phyloP scores from a whole-genome alignment of 371 early-diverging fungal genomes.

The Apophysomyces sp. region DNA sequence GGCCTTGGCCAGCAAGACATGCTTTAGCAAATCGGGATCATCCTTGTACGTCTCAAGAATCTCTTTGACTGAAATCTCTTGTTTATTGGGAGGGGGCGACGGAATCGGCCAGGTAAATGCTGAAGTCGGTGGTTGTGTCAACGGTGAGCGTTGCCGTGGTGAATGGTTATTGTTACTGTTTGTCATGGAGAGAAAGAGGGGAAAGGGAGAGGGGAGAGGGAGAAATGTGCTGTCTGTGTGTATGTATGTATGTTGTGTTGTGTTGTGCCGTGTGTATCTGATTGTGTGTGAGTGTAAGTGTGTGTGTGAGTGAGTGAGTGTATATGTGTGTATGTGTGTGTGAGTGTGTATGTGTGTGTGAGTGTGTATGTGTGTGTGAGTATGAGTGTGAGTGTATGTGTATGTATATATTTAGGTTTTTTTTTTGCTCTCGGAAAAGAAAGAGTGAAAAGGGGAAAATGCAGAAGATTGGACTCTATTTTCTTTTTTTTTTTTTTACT shows the following conservation, averaged over 20 bases:
- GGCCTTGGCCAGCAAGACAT: conserved; percentile 32
- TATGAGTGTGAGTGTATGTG: not conserved
- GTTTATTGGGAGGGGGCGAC: conserved; percentile 7
- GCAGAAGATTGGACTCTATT: not conserved
- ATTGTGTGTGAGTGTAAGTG: not conserved
- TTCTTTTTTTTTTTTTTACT: not conserved
- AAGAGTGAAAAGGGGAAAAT: not conserved
- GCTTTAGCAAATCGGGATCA: conserved; percentile 32
- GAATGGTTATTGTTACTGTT: conserved; percentile 3
- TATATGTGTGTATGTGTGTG: not conserved
- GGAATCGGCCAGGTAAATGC: conserved; percentile 19
- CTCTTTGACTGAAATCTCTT: conserved; percentile 29
- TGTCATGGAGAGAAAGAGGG: conserved; percentile 5
- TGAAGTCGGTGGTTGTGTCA: conserved; percentile 7
- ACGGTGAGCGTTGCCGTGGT: not conserved
- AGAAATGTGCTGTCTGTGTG: not conserved
- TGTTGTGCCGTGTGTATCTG: not conserved
- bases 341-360: not conserved
- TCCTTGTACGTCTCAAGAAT: conserved; percentile 32
- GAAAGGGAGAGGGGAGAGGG: not conserved
- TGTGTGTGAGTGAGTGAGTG: not conserved
- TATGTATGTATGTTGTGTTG: not conserved
- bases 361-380: not conserved
- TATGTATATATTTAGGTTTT: not conserved
- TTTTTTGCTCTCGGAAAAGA: not conserved